Percentiles rank a stretch among this genome's conserved stretches.
These are phyloP conservation scores for Diaporthe batatas DNA, from an alignment of 2,329 filamentous ascomycete species.

Conservation along the genomic window DNA sequence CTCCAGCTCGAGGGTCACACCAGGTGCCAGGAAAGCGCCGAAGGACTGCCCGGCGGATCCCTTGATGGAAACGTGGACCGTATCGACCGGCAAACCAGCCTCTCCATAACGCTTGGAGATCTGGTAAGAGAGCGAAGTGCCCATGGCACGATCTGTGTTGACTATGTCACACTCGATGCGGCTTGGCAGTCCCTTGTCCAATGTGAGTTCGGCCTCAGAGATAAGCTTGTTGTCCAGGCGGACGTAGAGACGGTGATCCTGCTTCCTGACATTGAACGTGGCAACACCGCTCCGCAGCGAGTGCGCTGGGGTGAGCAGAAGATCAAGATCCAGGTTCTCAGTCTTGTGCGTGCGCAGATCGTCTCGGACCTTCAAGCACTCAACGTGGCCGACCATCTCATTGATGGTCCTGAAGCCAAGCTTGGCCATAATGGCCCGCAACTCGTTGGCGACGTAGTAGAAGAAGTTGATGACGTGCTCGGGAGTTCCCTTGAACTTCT, in stretches of 20 bases:
- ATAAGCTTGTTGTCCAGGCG: constrained; percentile 98
- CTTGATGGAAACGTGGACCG: constrained; percentile 96
- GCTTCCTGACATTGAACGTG: constrained; percentile 97
- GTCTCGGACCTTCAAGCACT: constrained; percentile 87
- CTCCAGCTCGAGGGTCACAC: constrained; percentile 94
- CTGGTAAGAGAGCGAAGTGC: constrained; percentile 94
- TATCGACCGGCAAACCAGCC: constrained; percentile 89
- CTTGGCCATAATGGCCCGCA: constrained; percentile 96
- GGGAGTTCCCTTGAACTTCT: constrained; percentile 93
- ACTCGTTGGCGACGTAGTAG: constrained; percentile 96
- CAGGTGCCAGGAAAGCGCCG: constrained; percentile 91
- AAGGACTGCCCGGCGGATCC: constrained; percentile 97
- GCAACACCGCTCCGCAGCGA: constrained; percentile 93
- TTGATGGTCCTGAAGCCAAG: constrained; percentile 96
- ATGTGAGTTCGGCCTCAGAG: constrained; percentile 91
- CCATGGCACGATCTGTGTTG: constrained; percentile 95
- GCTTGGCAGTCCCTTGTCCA: constrained; percentile 93
- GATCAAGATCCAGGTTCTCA: constrained; percentile 90
- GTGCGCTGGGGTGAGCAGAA: constrained; percentile 95
- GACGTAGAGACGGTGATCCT: constrained; percentile 93
- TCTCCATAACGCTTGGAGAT: constrained; percentile 94
- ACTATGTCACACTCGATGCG: constrained; percentile 96
- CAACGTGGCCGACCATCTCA: constrained; percentile 96
- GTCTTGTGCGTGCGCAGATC: constrained; percentile 91
- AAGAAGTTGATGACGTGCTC: constrained; percentile 99